Percentiles rank a stretch among this genome's conserved stretches.
phyloP scores from a whole-genome alignment of 2,329 filamentous ascomycete genomes.

The Fusarium hostae region DNA sequence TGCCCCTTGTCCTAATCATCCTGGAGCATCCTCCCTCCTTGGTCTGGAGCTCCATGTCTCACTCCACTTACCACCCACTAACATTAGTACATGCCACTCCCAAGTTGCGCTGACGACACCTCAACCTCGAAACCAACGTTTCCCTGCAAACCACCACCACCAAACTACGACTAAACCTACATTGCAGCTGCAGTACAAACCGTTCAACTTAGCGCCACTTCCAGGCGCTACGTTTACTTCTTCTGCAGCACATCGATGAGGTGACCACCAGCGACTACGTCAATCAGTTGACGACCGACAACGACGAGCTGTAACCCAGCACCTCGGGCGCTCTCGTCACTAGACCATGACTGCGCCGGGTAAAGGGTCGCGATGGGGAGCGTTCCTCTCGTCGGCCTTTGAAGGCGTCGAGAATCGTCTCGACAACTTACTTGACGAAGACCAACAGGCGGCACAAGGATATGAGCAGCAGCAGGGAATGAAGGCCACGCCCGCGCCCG shows the following conservation, averaged over 20 bases:
- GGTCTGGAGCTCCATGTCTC: neutral
- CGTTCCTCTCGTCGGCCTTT: constrained; percentile 88
- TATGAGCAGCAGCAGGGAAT: constrained; percentile 40
- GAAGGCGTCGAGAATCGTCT: constrained; percentile 93
- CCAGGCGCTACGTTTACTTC: neutral
- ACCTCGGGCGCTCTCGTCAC: constrained; percentile 20
- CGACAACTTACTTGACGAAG: constrained; percentile 89
- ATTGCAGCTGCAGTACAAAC: neutral
- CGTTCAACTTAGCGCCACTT: neutral
- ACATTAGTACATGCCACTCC: constrained; percentile 23
- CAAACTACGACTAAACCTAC: constrained; percentile 2
- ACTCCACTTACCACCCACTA: constrained; percentile 22
- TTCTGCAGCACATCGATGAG: constrained; percentile 26
- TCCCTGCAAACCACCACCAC: constrained; percentile 8
- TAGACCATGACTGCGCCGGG: constrained; percentile 62
- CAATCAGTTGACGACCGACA: constrained; percentile 36
- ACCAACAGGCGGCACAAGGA: constrained; percentile 46
- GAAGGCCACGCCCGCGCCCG: constrained; percentile 24
- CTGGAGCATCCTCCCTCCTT: neutral
- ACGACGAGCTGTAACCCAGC: constrained; percentile 15
- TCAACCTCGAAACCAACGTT: constrained; percentile 23
- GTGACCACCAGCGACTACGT: constrained; percentile 35
- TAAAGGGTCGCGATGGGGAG: constrained; percentile 75
- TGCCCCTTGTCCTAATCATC: neutral
- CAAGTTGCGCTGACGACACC: constrained; percentile 35